These are phyloP conservation scores for Rutidosis leptorrhynchoides DNA, from an alignment of 129 eudicot species.

Conservation along the genomic window DNA sequence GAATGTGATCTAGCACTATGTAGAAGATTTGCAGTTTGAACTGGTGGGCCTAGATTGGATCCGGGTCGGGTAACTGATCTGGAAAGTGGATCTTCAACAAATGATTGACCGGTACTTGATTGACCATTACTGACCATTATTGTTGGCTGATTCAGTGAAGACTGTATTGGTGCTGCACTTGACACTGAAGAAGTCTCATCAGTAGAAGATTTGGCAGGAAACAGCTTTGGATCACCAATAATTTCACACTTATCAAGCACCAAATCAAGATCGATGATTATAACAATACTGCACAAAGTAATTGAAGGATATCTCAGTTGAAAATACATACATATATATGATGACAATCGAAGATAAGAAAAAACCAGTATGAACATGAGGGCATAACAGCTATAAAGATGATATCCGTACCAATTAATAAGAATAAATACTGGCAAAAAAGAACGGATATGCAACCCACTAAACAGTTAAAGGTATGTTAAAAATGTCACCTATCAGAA, in stretches of 20 bases:
- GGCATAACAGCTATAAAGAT: conserved; percentile 9
- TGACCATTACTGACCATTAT: conserved; percentile 19
- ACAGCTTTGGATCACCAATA: conserved; percentile 69
- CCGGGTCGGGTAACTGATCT: conserved; percentile 36
- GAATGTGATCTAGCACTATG: conserved; percentile 32
- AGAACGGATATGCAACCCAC: neutral
- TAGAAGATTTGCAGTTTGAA: conserved; percentile 35
- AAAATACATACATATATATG: neutral
- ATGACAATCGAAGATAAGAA: neutral
- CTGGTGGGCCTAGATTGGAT: conserved; percentile 27
- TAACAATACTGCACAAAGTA: conserved; percentile 58
- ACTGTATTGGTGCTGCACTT: conserved; percentile 39
- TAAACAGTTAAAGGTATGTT: neutral
- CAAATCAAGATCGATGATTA: conserved; percentile 50
- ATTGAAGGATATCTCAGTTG: conserved; percentile 14
- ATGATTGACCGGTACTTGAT: no score
- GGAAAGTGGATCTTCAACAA: conserved; percentile 21
- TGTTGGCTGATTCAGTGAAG: conserved; percentile 42
- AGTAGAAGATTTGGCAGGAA: conserved; percentile 15
- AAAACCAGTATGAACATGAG: neutral
- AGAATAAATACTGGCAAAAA: no score
- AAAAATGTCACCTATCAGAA: neutral
- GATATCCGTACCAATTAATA: no score
- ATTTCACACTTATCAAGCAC: conserved; percentile 47
- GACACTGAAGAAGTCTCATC: conserved; percentile 32